phyloP scores from a whole-genome alignment of 495 filamentous ascomycete species.

The Xylaria castorea region DNA sequence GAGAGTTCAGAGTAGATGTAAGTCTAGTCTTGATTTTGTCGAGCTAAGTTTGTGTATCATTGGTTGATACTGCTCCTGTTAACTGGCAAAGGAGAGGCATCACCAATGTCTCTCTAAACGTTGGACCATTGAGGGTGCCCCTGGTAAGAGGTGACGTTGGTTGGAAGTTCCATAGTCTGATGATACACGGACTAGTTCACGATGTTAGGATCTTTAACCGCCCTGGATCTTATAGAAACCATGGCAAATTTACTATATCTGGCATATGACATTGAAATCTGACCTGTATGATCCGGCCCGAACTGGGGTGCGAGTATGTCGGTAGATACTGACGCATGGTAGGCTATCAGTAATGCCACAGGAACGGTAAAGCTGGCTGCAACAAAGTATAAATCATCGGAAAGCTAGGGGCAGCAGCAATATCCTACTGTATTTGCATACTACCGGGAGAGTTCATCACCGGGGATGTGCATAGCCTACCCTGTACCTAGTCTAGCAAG shows the following conservation, averaged over 20 bases:
- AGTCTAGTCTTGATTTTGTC: background rate
- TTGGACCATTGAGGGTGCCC: background rate
- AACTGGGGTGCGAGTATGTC: background rate
- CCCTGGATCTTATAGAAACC: background rate
- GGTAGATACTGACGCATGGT: slow-evolving; percentile 9
- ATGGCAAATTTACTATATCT: background rate
- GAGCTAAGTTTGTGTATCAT: background rate
- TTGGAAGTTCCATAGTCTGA: background rate
- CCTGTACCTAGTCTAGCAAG: background rate
- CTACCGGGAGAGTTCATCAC: background rate
- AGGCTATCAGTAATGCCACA: slow-evolving; percentile 1
- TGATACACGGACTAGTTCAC: background rate
- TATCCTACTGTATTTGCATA: background rate
- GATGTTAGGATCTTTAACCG: background rate
- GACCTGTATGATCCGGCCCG: background rate
- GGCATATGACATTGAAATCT: slow-evolving; percentile 12
- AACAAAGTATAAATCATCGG: background rate
- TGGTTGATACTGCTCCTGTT: background rate
- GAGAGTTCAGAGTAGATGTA: background rate
- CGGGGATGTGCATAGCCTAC: background rate
- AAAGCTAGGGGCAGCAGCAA: no score
- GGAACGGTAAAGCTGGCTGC: background rate
- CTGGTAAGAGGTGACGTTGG: background rate
- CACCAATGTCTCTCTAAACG: background rate
- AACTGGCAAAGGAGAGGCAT: background rate